phyloP scores from a whole-genome alignment of 495 filamentous ascomycete species.

The Aspergillus nidulans region DNA sequence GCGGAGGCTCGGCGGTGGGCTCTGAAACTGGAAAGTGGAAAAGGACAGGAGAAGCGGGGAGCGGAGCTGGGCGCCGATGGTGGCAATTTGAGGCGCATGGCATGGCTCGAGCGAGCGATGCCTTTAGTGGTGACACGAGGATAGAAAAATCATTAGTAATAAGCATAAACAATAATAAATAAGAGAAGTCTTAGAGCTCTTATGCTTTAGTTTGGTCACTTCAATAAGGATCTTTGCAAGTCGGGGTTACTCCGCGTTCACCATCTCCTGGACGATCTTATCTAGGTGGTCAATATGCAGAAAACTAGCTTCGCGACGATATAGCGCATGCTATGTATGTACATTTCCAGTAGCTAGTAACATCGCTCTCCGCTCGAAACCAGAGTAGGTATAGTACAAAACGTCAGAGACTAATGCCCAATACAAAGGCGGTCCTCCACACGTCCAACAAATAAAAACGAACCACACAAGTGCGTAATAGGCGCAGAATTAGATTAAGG shows the following conservation, averaged over 20 bases:
- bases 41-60: conserved; percentile 1
- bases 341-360: conserved; percentile 22
- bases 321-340: conserved; percentile 31
- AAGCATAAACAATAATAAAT: no score
- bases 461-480: conserved; percentile 7
- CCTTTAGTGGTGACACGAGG: no score
- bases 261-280: neutral
- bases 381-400: conserved; percentile 23
- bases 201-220: neutral
- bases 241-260: neutral
- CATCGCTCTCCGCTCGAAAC: conserved; percentile 9
- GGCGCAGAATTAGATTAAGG: conserved; percentile 31
- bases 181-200: no score
- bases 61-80: neutral
- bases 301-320: conserved; percentile 28
- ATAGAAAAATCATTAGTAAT: no score
- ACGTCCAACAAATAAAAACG: conserved; percentile 12
- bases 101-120: neutral
- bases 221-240: neutral
- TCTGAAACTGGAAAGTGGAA: neutral
- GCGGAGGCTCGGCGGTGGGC: conserved; percentile 6
- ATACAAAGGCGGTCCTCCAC: conserved; percentile 5
- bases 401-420: conserved; percentile 7
- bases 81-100: neutral
- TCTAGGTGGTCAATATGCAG: conserved; percentile 5